Conservation (phyloP, 495 filamentous ascomycete genomes). For the Parmelia sp. region DNA sequence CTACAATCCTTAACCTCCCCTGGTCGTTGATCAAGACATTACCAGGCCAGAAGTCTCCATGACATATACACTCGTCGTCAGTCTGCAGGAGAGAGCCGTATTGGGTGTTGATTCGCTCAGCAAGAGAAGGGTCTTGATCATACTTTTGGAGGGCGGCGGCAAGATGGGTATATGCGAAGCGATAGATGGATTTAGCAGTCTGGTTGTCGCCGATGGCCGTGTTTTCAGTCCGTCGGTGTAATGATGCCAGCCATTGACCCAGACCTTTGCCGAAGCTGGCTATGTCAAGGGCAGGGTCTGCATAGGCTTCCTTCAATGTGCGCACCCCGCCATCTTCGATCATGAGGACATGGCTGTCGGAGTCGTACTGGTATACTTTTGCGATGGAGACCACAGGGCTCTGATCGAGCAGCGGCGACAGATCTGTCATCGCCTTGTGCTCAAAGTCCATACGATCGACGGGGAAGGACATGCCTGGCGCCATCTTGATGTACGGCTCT, state of each 20-base stretch:
- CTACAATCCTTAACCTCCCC: conserved; percentile 29
- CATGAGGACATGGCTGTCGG: conserved; percentile 24
- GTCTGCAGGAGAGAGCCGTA: conserved; percentile 28
- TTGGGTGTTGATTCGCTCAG: conserved; percentile 23
- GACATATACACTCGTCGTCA: conserved; percentile 33
- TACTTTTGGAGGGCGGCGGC: conserved; percentile 22
- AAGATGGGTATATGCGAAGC: conserved; percentile 28
- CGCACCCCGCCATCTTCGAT: conserved; percentile 27
- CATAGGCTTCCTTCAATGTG: conserved; percentile 32
- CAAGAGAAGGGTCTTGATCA: conserved; percentile 27
- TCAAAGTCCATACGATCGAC: conserved; percentile 34
- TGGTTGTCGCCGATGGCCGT: conserved; percentile 27
- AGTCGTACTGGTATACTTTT: conserved; percentile 26
- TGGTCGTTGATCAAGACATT: conserved; percentile 13
- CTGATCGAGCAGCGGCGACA: conserved; percentile 17
- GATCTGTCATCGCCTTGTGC: conserved; percentile 21
- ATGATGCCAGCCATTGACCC: conserved; percentile 26
- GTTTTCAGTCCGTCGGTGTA: conserved; percentile 14
- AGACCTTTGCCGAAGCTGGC: conserved; percentile 21
- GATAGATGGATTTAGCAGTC: conserved; percentile 28
- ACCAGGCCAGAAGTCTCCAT: conserved; percentile 38
- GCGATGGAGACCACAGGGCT: conserved; percentile 13
- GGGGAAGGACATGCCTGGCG: conserved; percentile 25
- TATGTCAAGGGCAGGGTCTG: conserved; percentile 23
- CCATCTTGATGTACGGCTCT: conserved; percentile 28